phyloP scores from a whole-genome alignment of 306 rosid genomes.

The Trichosanthes truncata region DNA sequence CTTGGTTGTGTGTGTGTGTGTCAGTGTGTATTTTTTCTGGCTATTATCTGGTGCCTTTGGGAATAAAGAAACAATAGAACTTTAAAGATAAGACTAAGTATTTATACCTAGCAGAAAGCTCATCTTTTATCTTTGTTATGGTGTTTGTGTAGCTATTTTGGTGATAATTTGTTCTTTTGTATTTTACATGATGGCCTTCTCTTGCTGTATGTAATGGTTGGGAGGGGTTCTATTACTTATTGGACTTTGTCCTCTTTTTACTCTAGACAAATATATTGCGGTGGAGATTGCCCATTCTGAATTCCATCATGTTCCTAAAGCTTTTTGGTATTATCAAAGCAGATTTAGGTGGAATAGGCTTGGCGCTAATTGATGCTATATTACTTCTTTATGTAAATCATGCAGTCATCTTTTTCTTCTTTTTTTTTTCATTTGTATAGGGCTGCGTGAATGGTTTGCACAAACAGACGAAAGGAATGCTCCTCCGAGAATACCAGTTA shows the following conservation, averaged over 20 bases:
- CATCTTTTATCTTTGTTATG: neutral
- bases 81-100: neutral
- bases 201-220: neutral
- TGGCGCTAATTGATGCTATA: neutral
- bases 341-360: neutral
- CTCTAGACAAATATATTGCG: neutral
- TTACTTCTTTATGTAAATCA: neutral
- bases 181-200: neutral
- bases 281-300: neutral
- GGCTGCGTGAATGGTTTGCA: slow-evolving; percentile 93
- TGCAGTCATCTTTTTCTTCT: neutral
- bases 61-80: neutral
- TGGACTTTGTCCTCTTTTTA: neutral
- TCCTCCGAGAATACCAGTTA: slow-evolving; percentile 91
- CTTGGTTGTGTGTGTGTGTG: neutral
- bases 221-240: neutral
- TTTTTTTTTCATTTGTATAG: slow-evolving; percentile 24
- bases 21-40: neutral
- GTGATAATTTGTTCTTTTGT: neutral
- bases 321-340: neutral
- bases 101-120: neutral
- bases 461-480: slow-evolving; percentile 95
- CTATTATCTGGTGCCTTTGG: neutral
- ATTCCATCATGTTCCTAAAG: neutral
- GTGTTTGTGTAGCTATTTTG: neutral